Conservation (phyloP, 2,329 filamentous ascomycete species). For the Boeremia lycopersici region DNA sequence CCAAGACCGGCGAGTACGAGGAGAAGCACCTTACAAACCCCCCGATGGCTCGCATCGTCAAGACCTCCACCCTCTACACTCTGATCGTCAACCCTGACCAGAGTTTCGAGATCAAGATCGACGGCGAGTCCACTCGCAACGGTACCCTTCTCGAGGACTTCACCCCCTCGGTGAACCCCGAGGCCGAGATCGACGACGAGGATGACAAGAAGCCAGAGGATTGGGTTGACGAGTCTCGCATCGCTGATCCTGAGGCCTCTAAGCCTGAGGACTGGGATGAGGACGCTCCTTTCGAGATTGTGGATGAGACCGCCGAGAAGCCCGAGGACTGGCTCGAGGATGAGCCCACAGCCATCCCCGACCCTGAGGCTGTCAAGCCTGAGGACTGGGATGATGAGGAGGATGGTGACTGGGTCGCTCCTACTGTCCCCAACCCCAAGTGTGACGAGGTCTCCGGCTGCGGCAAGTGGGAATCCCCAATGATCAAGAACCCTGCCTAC, state of each 20-base stretch:
- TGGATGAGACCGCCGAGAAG: conserved; percentile 88
- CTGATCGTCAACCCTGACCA: conserved; percentile 96
- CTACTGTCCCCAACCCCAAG: conserved; percentile 93
- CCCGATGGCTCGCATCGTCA: conserved; percentile 84
- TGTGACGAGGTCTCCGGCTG: conserved; percentile 92
- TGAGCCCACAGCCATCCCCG: conserved; percentile 80
- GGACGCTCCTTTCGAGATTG: conserved; percentile 94
- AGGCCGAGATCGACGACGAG: conserved; percentile 91
- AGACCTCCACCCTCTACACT: conserved; percentile 94
- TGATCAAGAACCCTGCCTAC: conserved; percentile 94
- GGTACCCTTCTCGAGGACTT: conserved; percentile 96
- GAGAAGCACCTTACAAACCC: conserved; percentile 95
- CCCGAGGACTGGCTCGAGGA: conserved; percentile 96
- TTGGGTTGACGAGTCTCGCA: conserved; percentile 94
- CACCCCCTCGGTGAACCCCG: conserved; percentile 87
- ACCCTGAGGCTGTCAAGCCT: conserved; percentile 95
- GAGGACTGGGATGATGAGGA: conserved; percentile 99
- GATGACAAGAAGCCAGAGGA: conserved; percentile 92
- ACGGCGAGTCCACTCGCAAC: conserved; percentile 85
- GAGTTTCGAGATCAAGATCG: conserved; percentile 89
- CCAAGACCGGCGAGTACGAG: conserved; percentile 99
- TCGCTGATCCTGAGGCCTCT: conserved; percentile 86
- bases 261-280: conserved; percentile 99
- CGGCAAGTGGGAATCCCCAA: conserved; percentile 87
- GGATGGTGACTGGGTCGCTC: conserved; percentile 95